Evolutionary conservation across 192 early-diverging fungal species (phyloP), one percentile per base, ranked within the genome.

Genomic region (Coemansia sp.): DNA sequence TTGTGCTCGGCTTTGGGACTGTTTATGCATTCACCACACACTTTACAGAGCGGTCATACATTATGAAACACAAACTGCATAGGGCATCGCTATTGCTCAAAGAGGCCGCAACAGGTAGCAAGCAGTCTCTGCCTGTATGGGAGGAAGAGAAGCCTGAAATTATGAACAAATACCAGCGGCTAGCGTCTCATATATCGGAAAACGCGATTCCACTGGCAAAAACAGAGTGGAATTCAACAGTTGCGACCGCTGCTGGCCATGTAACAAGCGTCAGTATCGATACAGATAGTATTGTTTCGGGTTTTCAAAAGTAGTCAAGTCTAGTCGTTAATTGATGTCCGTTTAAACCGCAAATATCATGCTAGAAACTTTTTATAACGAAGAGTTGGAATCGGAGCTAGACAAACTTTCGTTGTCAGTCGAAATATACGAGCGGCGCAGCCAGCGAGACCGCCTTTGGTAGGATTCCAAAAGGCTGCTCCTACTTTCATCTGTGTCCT

Each of bases 171-270:
- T 71, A 61, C 58, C 57, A 61, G 48, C 41, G 48, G 44, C 15
- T 78, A 38, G 51, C 58, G 5, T 62, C 68, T 9, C 68, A 57
- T 14, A 17, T 78, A 34, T 71, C 68, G 4, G 47, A 59, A 10
- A 70, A 57, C n/a, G 64, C 74, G 8, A 47, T 71, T 24, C 68
- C 74, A 15, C 55, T 71, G 24, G 74, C 74, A 38, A 77, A 77
- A 38, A 55, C 68, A 10, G 61, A 63, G 38, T 77, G 74, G 74
- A 77, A 77, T 44, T 34, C 47, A 14, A 51, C 61, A 2, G 22
- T 77, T 11, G 37, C 48, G 15, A 30, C 50, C 18, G 54, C 53
- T 1, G 74, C 64, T 7, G 27, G 22, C 21, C 23, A 54, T 33
- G 47, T 61, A 40, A 18, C 57, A 2, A 53, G 59, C 37, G 30